Conservation (phyloP, 495 filamentous ascomycete genomes). For the Penicillium lividum region DNA sequence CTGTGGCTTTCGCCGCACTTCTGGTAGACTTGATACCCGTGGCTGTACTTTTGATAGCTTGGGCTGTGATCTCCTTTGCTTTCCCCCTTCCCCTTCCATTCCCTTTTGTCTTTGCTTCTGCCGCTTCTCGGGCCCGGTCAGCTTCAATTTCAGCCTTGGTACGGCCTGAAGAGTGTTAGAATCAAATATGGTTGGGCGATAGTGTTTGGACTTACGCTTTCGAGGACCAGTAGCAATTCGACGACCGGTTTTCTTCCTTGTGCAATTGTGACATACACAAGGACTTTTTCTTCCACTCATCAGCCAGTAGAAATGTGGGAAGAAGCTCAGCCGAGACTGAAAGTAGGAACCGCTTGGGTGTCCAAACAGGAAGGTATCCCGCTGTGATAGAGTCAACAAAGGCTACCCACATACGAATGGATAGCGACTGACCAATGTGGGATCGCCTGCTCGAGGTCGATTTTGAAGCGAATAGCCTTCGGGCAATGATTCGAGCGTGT, state of each 20-base stretch:
- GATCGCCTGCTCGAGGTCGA: slow-evolving; percentile 39
- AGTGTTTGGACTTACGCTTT: slow-evolving; percentile 20
- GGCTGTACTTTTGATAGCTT: no score
- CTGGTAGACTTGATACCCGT: background rate
- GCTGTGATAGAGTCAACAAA: slow-evolving; percentile 24
- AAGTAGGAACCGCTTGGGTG: slow-evolving; percentile 54
- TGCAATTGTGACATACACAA: slow-evolving; percentile 44
- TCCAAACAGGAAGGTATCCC: slow-evolving; percentile 56
- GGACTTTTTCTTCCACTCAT: slow-evolving; percentile 45
- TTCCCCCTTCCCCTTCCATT: background rate
- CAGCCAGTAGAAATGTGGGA: slow-evolving; percentile 57
- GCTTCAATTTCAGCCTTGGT: slow-evolving; percentile 23
- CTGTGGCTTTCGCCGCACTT: background rate
- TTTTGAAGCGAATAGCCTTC: slow-evolving; percentile 55
- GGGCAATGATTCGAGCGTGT: slow-evolving; percentile 55
- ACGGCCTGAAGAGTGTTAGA: slow-evolving; percentile 17
- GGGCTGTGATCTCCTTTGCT: background rate
- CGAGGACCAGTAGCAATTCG: background rate
- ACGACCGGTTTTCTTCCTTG: slow-evolving; percentile 7
- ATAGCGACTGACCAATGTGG: slow-evolving; percentile 33
- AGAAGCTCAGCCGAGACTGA: slow-evolving; percentile 54
- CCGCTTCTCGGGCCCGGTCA: background rate
- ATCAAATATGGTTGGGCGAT: background rate
- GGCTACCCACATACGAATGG: background rate
- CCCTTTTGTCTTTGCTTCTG: no score